phyloP scores from a whole-genome alignment of 2,329 filamentous ascomycete species.

The Fusarium papillatum region DNA sequence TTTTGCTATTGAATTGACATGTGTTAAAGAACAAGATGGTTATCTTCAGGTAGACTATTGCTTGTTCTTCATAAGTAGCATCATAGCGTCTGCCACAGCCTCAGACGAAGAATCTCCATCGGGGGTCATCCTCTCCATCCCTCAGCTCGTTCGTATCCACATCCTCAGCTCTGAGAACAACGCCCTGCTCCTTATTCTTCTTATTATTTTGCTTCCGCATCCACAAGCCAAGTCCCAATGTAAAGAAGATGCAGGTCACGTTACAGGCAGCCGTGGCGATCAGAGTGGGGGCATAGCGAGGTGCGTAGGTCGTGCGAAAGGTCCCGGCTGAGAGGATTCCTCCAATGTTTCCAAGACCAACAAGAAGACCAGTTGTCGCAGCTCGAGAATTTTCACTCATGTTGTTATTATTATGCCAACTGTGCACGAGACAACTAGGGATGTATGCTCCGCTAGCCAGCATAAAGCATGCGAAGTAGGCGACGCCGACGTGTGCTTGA shows the following conservation, averaged over 20 bases:
- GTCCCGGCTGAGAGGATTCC: slow-evolving; percentile 60
- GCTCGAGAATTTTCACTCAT: slow-evolving; percentile 61
- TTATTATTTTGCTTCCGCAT: slow-evolving; percentile 31
- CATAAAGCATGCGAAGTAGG: slow-evolving; percentile 65
- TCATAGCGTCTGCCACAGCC: neutral
- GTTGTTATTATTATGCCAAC: slow-evolving; percentile 67
- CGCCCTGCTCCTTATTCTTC: slow-evolving; percentile 24
- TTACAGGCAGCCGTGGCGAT: slow-evolving; percentile 55
- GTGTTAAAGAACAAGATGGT: neutral
- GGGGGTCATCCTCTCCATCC: slow-evolving; percentile 26
- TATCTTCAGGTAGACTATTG: neutral
- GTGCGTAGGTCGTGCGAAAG: slow-evolving; percentile 62
- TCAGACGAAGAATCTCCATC: slow-evolving; percentile 36
- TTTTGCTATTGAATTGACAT: neutral
- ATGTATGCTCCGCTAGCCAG: slow-evolving; percentile 61
- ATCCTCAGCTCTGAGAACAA: slow-evolving; percentile 28
- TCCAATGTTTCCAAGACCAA: slow-evolving; percentile 62
- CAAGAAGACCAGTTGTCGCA: slow-evolving; percentile 61
- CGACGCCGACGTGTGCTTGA: slow-evolving; percentile 54
- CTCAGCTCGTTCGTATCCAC: slow-evolving; percentile 33
- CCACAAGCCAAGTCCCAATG: slow-evolving; percentile 33
- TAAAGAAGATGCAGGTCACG: slow-evolving; percentile 35
- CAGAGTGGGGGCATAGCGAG: slow-evolving; percentile 61
- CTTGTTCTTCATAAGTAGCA: neutral
- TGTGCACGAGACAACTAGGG: slow-evolving; percentile 60